phyloP scores from a whole-genome alignment of 305 asterid species.

The Fraxinus baroniana region DNA sequence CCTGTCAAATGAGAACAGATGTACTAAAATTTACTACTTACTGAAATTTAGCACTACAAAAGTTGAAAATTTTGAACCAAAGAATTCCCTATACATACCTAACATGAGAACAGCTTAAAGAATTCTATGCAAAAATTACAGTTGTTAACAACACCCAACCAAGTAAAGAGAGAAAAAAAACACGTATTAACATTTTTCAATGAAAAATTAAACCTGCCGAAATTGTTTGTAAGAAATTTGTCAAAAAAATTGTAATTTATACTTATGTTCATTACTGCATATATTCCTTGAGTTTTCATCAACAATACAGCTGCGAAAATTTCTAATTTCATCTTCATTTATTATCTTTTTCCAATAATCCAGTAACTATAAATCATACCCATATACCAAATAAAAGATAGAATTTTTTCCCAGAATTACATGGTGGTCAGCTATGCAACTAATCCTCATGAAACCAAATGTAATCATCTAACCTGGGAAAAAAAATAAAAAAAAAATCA shows the following conservation, averaged over 20 bases:
- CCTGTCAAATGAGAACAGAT: constrained; percentile 10
- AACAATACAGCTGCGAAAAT: background rate
- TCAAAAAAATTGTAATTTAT: background rate
- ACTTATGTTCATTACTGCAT: background rate
- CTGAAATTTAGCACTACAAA: background rate
- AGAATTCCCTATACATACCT: constrained; percentile 3
- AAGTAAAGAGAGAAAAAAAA: background rate
- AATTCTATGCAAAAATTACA: background rate
- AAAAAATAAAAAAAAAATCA: background rate
- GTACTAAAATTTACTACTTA: background rate
- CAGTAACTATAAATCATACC: constrained; percentile 19
- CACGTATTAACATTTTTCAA: background rate
- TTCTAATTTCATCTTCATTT: background rate
- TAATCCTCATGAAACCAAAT: constrained; percentile 28
- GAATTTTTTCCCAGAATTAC: background rate
- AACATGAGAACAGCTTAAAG: background rate
- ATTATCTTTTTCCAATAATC: constrained; percentile 18
- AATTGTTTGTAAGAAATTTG: background rate
- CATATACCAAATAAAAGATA: constrained; percentile 14
- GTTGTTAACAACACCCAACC: constrained; percentile 2
- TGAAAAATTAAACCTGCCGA: background rate
- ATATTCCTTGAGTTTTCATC: background rate
- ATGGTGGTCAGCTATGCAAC: constrained; percentile 18
- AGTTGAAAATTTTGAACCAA: background rate
- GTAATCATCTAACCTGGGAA: constrained; percentile 13